Evolutionary conservation across 2,329 filamentous ascomycete genomes (phyloP), one percentile per base, ranked within the genome.

Genomic region (Graphilbum fragrans): DNA sequence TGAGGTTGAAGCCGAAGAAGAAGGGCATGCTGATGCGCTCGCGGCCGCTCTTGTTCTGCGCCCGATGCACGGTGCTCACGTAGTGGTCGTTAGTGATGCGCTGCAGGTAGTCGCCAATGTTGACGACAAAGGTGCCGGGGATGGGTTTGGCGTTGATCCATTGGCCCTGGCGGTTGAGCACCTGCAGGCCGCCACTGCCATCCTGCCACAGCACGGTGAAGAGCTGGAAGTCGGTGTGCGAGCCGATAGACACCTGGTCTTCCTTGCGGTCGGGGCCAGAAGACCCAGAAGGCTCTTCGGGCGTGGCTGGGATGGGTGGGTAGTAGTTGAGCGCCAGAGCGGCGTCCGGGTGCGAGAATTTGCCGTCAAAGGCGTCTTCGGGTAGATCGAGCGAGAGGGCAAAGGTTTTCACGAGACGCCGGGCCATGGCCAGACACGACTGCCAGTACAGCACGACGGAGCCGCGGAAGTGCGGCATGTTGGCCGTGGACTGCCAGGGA

Each of bases 171-270:
- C 20, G 22, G 21, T 38, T 47, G 27, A 47, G 45, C 1, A 47
- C 45, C 31, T 47, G 42, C 20, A 47, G 42, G 16, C 45, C 45
- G 27, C 45, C 45, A n/a, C 4, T 21, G 39, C 10, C 27, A 25
- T 47, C 45, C 37, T 47, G 45, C 38, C 43, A 41, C 20, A 47
- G 42, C 22, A 47, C 27, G 14, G 45, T 47, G 37, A 47, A 44
- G 36, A 70, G 58, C 37, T 70, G 67, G 38, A 71, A 77, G 52
- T 77, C 72, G 49, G 78, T 78, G 56, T 79, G 74, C 0, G 75
- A 67, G 0, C 74, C 74, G 2, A 79, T 61, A 5, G 64, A 63
- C 21, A 67, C 60, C 23, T 54, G 53, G 1, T 51, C 42, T 18
- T 47, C 41, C 29, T 51, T 41, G 16, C 49, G 41, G 40, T 48